Conservation (phyloP, 2,329 filamentous ascomycete species). For the Dactylellina drechsleri region DNA sequence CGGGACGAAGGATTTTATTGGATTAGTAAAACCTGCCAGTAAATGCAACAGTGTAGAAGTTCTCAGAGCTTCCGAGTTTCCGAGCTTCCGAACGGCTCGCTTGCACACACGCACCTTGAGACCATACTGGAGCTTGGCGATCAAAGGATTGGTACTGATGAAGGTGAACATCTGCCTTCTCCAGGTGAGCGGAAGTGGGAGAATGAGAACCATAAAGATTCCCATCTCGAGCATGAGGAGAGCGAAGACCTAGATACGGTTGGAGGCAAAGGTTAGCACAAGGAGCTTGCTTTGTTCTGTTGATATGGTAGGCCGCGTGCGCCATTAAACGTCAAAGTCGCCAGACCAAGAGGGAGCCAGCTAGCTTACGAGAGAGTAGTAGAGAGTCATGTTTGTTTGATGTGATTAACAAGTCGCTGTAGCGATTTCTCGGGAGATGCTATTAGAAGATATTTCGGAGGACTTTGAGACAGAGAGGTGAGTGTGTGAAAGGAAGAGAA, state of each 20-base stretch:
- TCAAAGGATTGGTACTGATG: constrained; percentile 84
- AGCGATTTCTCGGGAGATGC: not conserved
- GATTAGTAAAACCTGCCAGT: constrained; percentile 46
- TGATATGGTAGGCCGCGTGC: constrained; percentile 4
- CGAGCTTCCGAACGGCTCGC: not conserved
- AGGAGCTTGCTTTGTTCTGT: not conserved
- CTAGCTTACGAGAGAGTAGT: constrained; percentile 65
- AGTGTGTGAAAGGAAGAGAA: constrained; percentile 1
- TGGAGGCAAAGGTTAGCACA: not conserved
- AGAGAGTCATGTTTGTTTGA: constrained; percentile 65
- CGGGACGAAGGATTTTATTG: not conserved
- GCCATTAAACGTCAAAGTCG: no score
- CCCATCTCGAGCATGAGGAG: constrained; percentile 84
- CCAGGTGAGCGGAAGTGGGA: constrained; percentile 87
- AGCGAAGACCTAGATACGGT: constrained; percentile 74
- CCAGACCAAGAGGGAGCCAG: not conserved
- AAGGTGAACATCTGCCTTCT: constrained; percentile 93
- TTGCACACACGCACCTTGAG: constrained; percentile 73
- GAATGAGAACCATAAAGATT: constrained; percentile 79
- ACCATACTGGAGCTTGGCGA: constrained; percentile 96
- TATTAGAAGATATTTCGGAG: not conserved
- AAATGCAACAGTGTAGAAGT: not conserved
- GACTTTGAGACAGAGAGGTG: not conserved
- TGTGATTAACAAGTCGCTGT: constrained; percentile 4
- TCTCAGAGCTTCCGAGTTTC: not conserved